Evolutionary conservation across 805 yeast genomes (phyloP), one percentile per base, ranked within the genome.

Genomic region (Torulaspora quercuum): DNA sequence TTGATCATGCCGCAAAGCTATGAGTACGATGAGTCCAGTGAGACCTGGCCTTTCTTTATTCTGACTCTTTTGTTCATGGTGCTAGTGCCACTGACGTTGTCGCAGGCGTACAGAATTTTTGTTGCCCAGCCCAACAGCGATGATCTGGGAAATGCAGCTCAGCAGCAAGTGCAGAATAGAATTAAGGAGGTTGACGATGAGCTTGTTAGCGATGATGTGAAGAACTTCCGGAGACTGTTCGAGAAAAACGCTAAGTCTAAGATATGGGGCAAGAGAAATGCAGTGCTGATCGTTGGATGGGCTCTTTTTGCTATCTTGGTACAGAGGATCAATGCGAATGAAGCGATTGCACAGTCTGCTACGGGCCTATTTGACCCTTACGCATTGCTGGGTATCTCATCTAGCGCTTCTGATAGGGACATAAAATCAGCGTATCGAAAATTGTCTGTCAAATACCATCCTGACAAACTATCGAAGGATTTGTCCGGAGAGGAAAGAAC

Each of bases 1-100:
- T 25, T 25, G 17, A 24, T 10, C 23, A 60, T 60, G 65, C 56
- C 64, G n/a, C 49, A 49, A 29, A 56, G 49, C 44, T 61, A 61
- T 35, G 64, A 61, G 40, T 88, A 88, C 61, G 97, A 88, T 65
- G 96, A 88, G 59, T 77, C 78, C 44, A 80, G 89, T 33, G 92
- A 85, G 52, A 86, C 92, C 2, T 88, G 96, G 95, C 97, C 97
- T 25, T 87, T 80, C 59, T 89, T 89, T 55, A 75, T 82, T 35
- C 60, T 84, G 54, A 88, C 96, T 3, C 64, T 85, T 33, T 63
- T 82, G 35, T 66, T 83, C 16, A 75, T 83, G 42, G 74, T 78
- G 12, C 68, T 85, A 41, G 58, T 86, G 25, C 96, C 96, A 5
- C 49, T 72, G 42, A 78, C 87, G 8, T 39, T 71, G 10, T 28